A percentile compares a stretch with the other conserved stretches of the same genome.
Conservation (phyloP, 306 rosid genomes). For the Castanea mollissima region DNA sequence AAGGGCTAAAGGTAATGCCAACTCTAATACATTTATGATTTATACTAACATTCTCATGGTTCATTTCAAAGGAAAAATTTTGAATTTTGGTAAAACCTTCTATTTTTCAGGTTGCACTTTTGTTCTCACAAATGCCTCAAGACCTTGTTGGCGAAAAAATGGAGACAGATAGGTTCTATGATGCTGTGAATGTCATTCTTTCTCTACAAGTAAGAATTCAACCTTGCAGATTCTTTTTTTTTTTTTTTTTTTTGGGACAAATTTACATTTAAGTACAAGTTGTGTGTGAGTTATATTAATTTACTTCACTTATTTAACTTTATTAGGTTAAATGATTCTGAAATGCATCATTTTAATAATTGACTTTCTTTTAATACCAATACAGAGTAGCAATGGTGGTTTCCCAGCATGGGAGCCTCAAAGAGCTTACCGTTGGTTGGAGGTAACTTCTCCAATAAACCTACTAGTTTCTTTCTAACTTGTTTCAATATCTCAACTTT, state of each 20-base stretch:
- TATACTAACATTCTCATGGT: neutral
- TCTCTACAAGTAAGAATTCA: constrained; percentile 42
- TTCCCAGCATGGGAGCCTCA: constrained; percentile 68
- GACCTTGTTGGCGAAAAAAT: constrained; percentile 23
- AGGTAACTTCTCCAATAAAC: neutral
- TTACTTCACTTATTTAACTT: neutral
- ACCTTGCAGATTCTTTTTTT: neutral
- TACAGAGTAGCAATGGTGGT: constrained; percentile 58
- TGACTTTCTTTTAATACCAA: neutral
- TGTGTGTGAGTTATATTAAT: neutral
- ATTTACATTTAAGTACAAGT: neutral
- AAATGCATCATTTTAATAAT: neutral
- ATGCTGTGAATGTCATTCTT: constrained; percentile 57
- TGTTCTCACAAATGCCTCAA: constrained; percentile 45
- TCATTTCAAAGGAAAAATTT: neutral
- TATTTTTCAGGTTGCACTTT: constrained; percentile 35
- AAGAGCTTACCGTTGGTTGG: constrained; percentile 40
- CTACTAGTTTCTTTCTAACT: no score
- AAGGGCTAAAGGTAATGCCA: constrained; percentile 50
- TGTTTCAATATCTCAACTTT: no score
- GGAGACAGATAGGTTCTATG: constrained; percentile 27
- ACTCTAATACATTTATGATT: neutral
- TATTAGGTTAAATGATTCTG: no score
- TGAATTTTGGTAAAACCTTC: neutral
- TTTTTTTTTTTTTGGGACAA: neutral